Base-by-base conservation (phyloP, 2,329 filamentous ascomycete genomes). In the Neonectria ditissima region DNA sequence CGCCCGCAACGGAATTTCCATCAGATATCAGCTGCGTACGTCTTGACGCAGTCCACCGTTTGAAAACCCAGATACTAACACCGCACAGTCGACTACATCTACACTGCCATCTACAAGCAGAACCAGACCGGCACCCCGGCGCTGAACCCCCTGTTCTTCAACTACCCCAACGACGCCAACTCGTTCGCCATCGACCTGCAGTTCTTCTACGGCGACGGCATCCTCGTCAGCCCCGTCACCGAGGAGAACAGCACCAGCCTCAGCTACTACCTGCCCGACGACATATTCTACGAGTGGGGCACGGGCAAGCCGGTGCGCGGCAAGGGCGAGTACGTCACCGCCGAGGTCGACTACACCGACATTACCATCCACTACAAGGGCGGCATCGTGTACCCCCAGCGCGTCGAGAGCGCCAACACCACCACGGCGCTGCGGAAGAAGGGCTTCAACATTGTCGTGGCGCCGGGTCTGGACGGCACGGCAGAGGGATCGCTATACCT, bases 61-160 rank as follows among this genome's bases (percentile, higher is more conserved):
- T 5, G 0, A 9, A 3, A 1, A 2, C 20, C 0, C 10, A 32
- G 3, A 2, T 30, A 6, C 55, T 70, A 32, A 70, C 43, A 6
- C 0, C 18, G 2, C 4, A 4, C 4, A 70, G 68, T 94, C 13
- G 91, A 93, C 73, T 93, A 93, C 77, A 83, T 92, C 63, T 93
- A 94, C 80, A 93, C 91, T 1, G 87, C 88, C 0, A 82, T 93
- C 66, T 83, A 90, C 74, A 79, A 81, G 61, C 86, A 92, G 75
- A 84, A 83, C 32, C 73, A 81, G 37, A 84, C 84, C 7, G 92
- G 92, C 24, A 85, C 84, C 1, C 91, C 92, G 0, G 79, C 89
- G 64, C 80, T 93, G 53, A 89, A 88, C 74, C 91, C 92, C 0
- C 76, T 93, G 60, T 93, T 91, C 79, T 94, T 89, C 79, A 75